A percentile compares a stretch with the other conserved stretches of the same genome.
Conservation (phyloP, 257 asterid species). For the Solanum dulcamara region DNA sequence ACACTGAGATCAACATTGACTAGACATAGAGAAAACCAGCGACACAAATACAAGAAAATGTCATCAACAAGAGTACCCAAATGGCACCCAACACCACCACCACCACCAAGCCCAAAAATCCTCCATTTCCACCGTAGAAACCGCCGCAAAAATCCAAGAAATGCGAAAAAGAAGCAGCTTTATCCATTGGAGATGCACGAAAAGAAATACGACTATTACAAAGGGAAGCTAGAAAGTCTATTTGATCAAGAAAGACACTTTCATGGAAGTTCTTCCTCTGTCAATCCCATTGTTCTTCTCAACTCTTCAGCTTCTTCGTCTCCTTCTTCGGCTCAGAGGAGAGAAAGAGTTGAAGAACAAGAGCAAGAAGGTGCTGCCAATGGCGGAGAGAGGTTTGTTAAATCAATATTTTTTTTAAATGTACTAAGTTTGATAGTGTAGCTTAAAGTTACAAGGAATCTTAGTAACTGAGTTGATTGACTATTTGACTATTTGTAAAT, state of each 20-base stretch:
- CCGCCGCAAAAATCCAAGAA: conserved; percentile 37
- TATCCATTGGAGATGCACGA: conserved; percentile 10
- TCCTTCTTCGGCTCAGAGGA: conserved; percentile 10
- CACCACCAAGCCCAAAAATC: conserved; percentile 73
- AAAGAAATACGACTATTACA: conserved; percentile 7
- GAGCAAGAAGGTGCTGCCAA: conserved; percentile 1
- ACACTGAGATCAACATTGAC: neutral
- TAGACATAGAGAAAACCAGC: neutral
- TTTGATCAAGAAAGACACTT: conserved; percentile 36
- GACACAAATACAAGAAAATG: neutral
- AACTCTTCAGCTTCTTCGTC: conserved; percentile 8
- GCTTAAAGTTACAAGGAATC: neutral
- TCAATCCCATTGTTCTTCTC: conserved; percentile 10
- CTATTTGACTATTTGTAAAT: neutral
- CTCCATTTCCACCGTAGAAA: conserved; percentile 58
- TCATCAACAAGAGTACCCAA: conserved; percentile 31
- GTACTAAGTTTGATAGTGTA: neutral
- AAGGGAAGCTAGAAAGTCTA: conserved; percentile 31
- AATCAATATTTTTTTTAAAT: neutral
- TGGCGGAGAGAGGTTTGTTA: conserved; percentile 3
- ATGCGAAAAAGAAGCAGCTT: neutral
- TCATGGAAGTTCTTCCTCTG: conserved; percentile 1
- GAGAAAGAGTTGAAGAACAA: conserved; percentile 41
- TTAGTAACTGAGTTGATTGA: neutral
- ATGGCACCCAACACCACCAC: conserved; percentile 66